These are phyloP conservation scores for Eremothecium coryli DNA, from an alignment of 1,139 yeast genomes.

Conservation along the genomic window DNA sequence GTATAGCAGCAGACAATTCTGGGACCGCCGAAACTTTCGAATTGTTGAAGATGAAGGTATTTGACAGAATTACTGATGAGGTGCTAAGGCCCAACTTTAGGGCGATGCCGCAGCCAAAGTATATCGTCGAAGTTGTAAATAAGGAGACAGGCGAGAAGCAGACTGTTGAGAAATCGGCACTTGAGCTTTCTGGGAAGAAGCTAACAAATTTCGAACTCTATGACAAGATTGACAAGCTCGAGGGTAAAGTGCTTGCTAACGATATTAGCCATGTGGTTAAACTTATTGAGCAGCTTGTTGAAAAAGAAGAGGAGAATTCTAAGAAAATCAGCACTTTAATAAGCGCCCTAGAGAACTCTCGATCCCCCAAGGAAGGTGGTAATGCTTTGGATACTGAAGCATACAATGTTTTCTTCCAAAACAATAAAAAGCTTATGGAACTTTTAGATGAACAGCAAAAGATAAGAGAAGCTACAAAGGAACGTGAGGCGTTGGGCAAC, in stretches of 20 bases:
- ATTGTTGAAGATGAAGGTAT: constrained; percentile 46
- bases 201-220: constrained; percentile 23
- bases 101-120: constrained; percentile 39
- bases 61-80: constrained; percentile 45
- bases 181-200: constrained; percentile 17
- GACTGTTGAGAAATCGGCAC: constrained; percentile 22
- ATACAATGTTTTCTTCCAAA: constrained; percentile 20
- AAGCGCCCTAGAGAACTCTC: constrained; percentile 9
- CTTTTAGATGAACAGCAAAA: constrained; percentile 30
- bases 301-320: constrained; percentile 19
- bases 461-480: constrained; percentile 25
- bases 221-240: constrained; percentile 27
- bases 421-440: constrained; percentile 27
- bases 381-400: constrained; percentile 14
- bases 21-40: constrained; percentile 46
- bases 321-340: constrained; percentile 19
- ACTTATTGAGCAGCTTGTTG: constrained; percentile 16
- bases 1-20: constrained; percentile 44
- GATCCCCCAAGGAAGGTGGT: constrained; percentile 6
- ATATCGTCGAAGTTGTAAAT: constrained; percentile 29
- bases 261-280: constrained; percentile 22
- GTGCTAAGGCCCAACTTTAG: constrained; percentile 48
- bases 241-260: constrained; percentile 30
- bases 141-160: constrained; percentile 27
- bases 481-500: constrained; percentile 9